Base-by-base conservation (phyloP, 768 basidiomycete genomes). In the Lentinula sp. region DNA sequence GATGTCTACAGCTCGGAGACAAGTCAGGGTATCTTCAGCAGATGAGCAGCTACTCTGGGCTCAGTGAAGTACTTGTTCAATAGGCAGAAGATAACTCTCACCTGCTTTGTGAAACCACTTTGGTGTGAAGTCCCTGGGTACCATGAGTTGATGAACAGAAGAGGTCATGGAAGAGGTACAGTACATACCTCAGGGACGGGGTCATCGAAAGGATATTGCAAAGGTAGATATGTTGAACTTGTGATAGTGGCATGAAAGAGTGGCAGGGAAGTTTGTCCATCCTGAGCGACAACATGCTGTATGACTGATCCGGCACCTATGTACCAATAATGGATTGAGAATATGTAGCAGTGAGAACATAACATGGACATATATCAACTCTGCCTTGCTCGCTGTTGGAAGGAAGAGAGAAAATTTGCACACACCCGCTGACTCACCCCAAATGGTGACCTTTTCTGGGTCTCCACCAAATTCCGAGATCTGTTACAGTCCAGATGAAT, bases 241-340 rank as follows among this genome's bases (percentile, higher is more conserved):
- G 77, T 72, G 9, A 82, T 79, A 0, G 74, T 79, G 12, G 63
- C 71, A 51, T 71, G 67, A 65, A 82, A 83, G 0, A 82, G 69
- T 3, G 75, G 73, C 0, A 80, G 80, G 10, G 70, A 62, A 0
- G 80, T 82, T 37, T 74, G 70, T 18, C 81, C 81, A 15, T 71
- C 72, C 41, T 81, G 70, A 7, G 81, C 81, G 35, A 82, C 66
- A 1, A 81, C 50, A 37, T 83, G 81, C 57, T 82, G 81, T 6
- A 82, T 28, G 7, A 82, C 80, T 1, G 81, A 82, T 3, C 80
- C 81, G 42, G 76, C 81, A 59, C 78, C 78, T 45, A 57, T 20
- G 10, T 13, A 6, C n/a, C 13, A 13, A n/a, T 15, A 43, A n/a
- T 10, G 10, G 15, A 15, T 35, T 37, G 6, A 37, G 20, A 23